A percentile compares a stretch with the other conserved stretches of the same genome.
Conservation (phyloP, 2,329 filamentous ascomycete species). For the Fusarium abutilonis region DNA sequence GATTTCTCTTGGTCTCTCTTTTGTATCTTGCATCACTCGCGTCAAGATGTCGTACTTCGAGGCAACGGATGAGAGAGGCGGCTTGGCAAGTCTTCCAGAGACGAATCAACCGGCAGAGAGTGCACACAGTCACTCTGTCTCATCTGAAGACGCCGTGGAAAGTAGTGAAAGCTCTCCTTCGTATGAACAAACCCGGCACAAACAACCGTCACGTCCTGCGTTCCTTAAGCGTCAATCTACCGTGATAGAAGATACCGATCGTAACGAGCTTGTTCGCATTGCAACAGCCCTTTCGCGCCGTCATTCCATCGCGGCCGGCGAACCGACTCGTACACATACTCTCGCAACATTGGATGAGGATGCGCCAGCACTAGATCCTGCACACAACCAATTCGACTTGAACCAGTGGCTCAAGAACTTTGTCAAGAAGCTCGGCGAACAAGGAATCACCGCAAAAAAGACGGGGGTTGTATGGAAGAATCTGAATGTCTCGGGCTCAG, state of each 20-base stretch:
- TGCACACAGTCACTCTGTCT: not conserved
- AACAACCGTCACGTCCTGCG: not conserved
- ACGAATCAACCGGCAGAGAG: not conserved
- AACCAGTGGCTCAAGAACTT: slow-evolving; percentile 55
- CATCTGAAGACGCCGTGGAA: not conserved
- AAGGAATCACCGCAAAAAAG: slow-evolving; percentile 62
- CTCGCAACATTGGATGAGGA: slow-evolving; percentile 41
- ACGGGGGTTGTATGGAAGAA: slow-evolving; percentile 72
- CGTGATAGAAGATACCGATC: slow-evolving; percentile 48
- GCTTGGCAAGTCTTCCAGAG: not conserved
- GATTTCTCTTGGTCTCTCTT: too few relatives aligned
- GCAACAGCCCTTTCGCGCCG: slow-evolving; percentile 54
- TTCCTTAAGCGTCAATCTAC: slow-evolving; percentile 2
- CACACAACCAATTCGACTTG: slow-evolving; percentile 53
- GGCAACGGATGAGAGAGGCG: not conserved
- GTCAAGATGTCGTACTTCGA: not conserved
- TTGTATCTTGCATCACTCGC: too few relatives aligned
- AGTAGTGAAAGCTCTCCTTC: not conserved
- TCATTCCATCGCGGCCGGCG: slow-evolving; percentile 42
- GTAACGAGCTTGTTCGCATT: slow-evolving; percentile 52
- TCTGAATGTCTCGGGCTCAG: slow-evolving; percentile 73
- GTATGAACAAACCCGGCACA: not conserved
- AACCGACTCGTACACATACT: slow-evolving; percentile 15
- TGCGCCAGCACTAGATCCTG: slow-evolving; percentile 52
- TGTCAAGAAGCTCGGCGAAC: slow-evolving; percentile 58